phyloP scores from a whole-genome alignment of 2,329 filamentous ascomycete genomes.

The Colletotrichum gloeosporioides region DNA sequence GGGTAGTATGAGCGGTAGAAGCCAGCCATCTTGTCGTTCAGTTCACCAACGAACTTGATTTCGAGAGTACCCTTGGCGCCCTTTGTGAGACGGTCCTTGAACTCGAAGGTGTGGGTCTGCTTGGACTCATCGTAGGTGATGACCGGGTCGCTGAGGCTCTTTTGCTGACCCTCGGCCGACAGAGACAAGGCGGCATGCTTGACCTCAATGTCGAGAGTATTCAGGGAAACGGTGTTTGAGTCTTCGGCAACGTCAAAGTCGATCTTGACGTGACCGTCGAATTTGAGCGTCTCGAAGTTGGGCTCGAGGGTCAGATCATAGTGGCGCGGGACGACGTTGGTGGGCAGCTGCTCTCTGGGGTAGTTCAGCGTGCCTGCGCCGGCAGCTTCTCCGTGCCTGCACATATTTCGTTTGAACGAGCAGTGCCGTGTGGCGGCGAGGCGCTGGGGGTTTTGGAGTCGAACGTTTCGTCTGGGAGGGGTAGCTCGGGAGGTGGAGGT shows the following conservation, averaged over 20 bases:
- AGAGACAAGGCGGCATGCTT: slow-evolving; percentile 56
- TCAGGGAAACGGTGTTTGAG: slow-evolving; percentile 83
- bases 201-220: slow-evolving; percentile 87
- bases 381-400: slow-evolving; percentile 16
- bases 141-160: slow-evolving; percentile 63
- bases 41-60: slow-evolving; percentile 71
- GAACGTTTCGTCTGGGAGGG: slow-evolving; percentile 1
- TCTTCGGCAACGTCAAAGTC: slow-evolving; percentile 88
- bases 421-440: slow-evolving; percentile 16
- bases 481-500: slow-evolving; percentile 3
- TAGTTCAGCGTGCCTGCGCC: slow-evolving; percentile 17
- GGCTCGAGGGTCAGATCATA: slow-evolving; percentile 93
- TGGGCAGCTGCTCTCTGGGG: slow-evolving; percentile 82
- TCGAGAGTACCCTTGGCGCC: slow-evolving; percentile 74
- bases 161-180: slow-evolving; percentile 34
- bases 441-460: slow-evolving; percentile 16
- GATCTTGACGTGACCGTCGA: slow-evolving; percentile 83
- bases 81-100: slow-evolving; percentile 74
- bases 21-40: slow-evolving; percentile 96
- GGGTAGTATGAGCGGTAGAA: slow-evolving; percentile 98
- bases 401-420: slow-evolving; percentile 24
- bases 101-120: slow-evolving; percentile 83
- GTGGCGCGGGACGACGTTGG: slow-evolving; percentile 90
- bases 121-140: slow-evolving; percentile 78
- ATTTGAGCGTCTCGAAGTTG: slow-evolving; percentile 86